Evolutionary conservation across 1,284 basidiomycete species (phyloP).

Genomic region (Pascua sp.): DNA sequence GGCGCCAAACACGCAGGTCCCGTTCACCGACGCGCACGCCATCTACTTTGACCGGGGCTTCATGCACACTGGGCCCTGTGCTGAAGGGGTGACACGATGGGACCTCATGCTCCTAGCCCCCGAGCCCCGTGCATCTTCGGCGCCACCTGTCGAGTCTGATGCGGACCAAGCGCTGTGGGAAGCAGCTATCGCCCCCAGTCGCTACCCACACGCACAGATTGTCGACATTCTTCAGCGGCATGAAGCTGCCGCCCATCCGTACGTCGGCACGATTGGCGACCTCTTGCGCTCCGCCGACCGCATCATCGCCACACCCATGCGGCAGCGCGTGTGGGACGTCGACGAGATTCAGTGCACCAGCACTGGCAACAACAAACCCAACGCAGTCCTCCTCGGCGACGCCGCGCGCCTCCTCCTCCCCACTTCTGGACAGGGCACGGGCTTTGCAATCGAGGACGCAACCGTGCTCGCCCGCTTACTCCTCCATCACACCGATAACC

Average conservation of each 20-base stretch:
- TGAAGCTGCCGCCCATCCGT: background rate
- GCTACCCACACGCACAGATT: background rate
- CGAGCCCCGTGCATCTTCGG: too few species aligned
- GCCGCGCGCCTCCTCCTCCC: slow-evolving; percentile 1
- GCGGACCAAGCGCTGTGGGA: background rate
- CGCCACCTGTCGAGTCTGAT: too few species aligned
- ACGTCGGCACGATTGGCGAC: background rate
- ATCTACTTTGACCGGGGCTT: slow-evolving; percentile 2
- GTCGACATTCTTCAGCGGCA: background rate
- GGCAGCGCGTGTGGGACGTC: background rate
- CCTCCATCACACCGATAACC: background rate
- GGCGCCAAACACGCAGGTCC: background rate
- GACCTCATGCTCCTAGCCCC: background rate
- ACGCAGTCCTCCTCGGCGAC: background rate
- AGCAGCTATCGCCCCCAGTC: background rate
- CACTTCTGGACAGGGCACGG: slow-evolving; percentile 1
- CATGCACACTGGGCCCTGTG: slow-evolving; percentile 1
- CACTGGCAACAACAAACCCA: too few species aligned
- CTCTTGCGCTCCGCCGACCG: background rate
- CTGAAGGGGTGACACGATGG: background rate
- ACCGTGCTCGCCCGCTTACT: background rate
- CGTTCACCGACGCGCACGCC: background rate
- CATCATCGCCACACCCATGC: background rate
- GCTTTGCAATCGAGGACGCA: slow-evolving; percentile 4
- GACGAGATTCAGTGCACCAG: background rate